A percentile compares a stretch with the other conserved stretches of the same genome.
Conservation (phyloP, 148 eudicot species). For the Tetragonia tetragonoides region DNA sequence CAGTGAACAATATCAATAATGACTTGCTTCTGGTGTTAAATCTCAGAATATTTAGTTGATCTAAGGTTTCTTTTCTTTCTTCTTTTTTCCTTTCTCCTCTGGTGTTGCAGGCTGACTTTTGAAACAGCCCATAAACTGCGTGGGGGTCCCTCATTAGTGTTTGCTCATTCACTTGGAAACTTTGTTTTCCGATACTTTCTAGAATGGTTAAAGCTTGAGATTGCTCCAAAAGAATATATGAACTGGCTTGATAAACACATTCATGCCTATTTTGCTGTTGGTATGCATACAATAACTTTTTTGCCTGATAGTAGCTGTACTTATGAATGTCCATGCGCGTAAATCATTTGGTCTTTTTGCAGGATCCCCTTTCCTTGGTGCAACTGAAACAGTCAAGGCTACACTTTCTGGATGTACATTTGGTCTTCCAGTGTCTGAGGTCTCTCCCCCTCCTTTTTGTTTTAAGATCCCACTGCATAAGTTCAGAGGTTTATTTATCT, state of each 20-base stretch:
- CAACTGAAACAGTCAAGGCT: slow-evolving; percentile 72
- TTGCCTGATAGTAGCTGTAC: not conserved
- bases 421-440: slow-evolving; percentile 97
- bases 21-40: slow-evolving; percentile 7
- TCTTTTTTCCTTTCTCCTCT: not conserved
- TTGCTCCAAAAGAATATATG: slow-evolving; percentile 80
- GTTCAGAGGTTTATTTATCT: not conserved
- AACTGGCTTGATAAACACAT: slow-evolving; percentile 94
- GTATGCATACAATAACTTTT: slow-evolving; percentile 40
- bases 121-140: slow-evolving; percentile 92
- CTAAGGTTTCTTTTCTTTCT: slow-evolving; percentile 4
- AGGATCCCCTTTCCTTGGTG: slow-evolving; percentile 91
- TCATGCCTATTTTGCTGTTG: slow-evolving; percentile 99
- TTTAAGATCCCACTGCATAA: slow-evolving; percentile 11
- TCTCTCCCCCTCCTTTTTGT: slow-evolving; percentile 14
- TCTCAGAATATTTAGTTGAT: not conserved
- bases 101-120: slow-evolving; percentile 76
- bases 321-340: slow-evolving; percentile 5
- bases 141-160: slow-evolving; percentile 92
- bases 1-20: not conserved
- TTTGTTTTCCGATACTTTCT: slow-evolving; percentile 91
- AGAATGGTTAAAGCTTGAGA: slow-evolving; percentile 96
- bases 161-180: slow-evolving; percentile 96
- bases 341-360: slow-evolving; percentile 27
- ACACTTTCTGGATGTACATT: slow-evolving; percentile 77